phyloP scores from a whole-genome alignment of 306 rosid genomes.

The Benincasa hispida region DNA sequence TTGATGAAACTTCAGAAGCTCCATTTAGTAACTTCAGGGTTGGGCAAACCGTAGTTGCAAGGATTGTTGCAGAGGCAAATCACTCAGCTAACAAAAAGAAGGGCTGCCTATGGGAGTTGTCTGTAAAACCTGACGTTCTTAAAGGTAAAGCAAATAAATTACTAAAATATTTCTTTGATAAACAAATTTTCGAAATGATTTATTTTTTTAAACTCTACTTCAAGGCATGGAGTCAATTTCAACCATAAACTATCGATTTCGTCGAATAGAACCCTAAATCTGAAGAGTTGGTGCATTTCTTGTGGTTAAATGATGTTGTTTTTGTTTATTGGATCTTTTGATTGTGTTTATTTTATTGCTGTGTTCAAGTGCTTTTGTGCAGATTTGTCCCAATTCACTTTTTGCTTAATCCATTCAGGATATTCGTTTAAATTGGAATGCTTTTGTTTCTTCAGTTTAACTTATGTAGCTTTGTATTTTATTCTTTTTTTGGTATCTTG shows the following conservation, averaged over 20 bases:
- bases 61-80: constrained; percentile 56
- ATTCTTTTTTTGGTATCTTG: too few relatives aligned
- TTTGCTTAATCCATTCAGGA: too few relatives aligned
- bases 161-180: neutral
- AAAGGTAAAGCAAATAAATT: constrained; percentile 33
- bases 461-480: too few relatives aligned
- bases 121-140: constrained; percentile 44
- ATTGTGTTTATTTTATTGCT: neutral
- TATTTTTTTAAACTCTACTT: neutral
- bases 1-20: constrained; percentile 32
- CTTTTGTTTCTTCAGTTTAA: too few relatives aligned
- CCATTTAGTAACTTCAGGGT: constrained; percentile 54
- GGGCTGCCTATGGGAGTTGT: constrained; percentile 62
- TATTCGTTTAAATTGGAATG: too few relatives aligned
- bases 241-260: neutral
- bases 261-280: neutral
- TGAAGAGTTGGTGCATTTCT: neutral
- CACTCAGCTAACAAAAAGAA: constrained; percentile 29
- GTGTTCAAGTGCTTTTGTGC: neutral
- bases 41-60: constrained; percentile 73
- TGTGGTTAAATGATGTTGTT: neutral
- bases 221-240: neutral
- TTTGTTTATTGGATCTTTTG: neutral
- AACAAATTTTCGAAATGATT: neutral
- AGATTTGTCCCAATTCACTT: too few relatives aligned